A percentile compares a stretch with the other conserved stretches of the same genome.
Evolutionary conservation across 257 asterid genomes (phyloP).

Genomic region (Oldenlandia corymbosa): DNA sequence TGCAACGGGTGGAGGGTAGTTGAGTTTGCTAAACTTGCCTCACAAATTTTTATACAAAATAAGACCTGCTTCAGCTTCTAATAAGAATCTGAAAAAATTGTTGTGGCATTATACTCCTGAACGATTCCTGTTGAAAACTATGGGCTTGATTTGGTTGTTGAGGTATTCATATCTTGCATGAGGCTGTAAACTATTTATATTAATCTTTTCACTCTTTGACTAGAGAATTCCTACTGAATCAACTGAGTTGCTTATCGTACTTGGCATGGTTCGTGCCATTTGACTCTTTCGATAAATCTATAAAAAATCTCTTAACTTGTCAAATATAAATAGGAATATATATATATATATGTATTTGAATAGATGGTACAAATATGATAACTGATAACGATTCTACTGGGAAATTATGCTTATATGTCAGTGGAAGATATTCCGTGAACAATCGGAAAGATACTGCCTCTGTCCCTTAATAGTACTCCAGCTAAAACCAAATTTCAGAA

Average conservation of each 20-base stretch:
- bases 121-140: background rate
- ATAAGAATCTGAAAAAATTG: background rate
- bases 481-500: too few species aligned
- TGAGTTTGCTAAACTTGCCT: background rate
- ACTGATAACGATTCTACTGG: too few species aligned
- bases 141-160: background rate
- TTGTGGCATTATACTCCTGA: background rate
- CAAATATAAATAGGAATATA: too few species aligned
- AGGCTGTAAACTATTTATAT: background rate
- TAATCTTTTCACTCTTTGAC: background rate
- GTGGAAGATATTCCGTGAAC: too few species aligned
- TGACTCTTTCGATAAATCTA: background rate
- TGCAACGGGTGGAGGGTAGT: background rate
- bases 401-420: too few species aligned
- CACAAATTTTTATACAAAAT: background rate
- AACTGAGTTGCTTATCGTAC: background rate
- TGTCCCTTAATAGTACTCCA: too few species aligned
- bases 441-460: too few species aligned
- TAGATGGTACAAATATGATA: background rate
- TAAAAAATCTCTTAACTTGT: background rate
- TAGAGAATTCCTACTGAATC: background rate
- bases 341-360: too few species aligned
- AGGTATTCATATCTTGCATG: background rate
- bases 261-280: background rate
- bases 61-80: background rate